Conservation (phyloP, 1,139 yeast genomes). For the Blastobotrys proliferans region DNA sequence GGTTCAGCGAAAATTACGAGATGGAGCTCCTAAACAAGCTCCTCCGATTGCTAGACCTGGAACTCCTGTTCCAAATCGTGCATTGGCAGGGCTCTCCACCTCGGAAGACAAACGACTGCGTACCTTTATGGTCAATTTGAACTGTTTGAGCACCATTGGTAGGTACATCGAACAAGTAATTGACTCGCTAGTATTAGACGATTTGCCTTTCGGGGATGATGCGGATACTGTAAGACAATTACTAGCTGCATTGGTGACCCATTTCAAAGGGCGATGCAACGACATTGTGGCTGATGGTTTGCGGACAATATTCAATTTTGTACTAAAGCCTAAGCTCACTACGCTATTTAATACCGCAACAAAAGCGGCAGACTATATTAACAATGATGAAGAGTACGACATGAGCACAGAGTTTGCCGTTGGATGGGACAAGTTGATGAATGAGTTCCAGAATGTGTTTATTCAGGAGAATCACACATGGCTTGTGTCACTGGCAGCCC, state of each 20-base stretch:
- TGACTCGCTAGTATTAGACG: slow-evolving; percentile 38
- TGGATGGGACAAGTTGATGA: slow-evolving; percentile 61
- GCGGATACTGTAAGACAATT: slow-evolving; percentile 42
- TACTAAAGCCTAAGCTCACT: slow-evolving; percentile 48
- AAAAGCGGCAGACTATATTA: slow-evolving; percentile 47
- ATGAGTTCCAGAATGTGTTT: slow-evolving; percentile 61
- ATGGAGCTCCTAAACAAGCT: slow-evolving; percentile 37
- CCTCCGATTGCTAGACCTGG: slow-evolving; percentile 4
- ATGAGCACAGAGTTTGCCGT: slow-evolving; percentile 21
- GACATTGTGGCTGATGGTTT: slow-evolving; percentile 52
- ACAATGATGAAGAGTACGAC: slow-evolving; percentile 31
- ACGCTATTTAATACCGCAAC: slow-evolving; percentile 52
- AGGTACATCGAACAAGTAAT: slow-evolving; percentile 51
- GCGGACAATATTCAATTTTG: slow-evolving; percentile 54
- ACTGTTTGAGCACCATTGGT: slow-evolving; percentile 57
- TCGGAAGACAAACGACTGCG: slow-evolving; percentile 43
- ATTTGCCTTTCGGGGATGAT: slow-evolving; percentile 57
- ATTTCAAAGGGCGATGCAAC: slow-evolving; percentile 41
- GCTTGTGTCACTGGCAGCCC: slow-evolving; percentile 53
- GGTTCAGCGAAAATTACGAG: slow-evolving; percentile 50
- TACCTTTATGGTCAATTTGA: slow-evolving; percentile 51
- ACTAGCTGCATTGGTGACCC: slow-evolving; percentile 33
- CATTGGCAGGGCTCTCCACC: slow-evolving; percentile 24
- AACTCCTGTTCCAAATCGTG: slow-evolving; percentile 2
- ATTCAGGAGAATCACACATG: slow-evolving; percentile 48